phyloP scores from a whole-genome alignment of 352 stramenopile species.

The Lagenidium giganteum region DNA sequence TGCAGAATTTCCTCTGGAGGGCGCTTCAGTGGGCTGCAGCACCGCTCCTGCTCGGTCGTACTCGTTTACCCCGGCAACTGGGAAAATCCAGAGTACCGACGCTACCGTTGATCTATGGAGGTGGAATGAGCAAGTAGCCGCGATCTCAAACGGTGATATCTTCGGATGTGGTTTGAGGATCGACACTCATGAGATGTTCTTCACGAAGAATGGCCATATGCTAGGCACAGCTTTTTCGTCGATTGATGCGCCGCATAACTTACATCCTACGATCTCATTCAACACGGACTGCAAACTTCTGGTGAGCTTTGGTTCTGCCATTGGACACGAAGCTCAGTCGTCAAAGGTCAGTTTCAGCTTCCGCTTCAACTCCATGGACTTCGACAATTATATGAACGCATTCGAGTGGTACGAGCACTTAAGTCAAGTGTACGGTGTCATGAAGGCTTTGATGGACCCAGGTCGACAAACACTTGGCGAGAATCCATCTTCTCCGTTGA shows the following conservation, averaged over 20 bases:
- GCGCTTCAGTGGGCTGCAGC: slow-evolving; percentile 42
- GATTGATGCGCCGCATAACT: slow-evolving; percentile 25
- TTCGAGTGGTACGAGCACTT: slow-evolving; percentile 87
- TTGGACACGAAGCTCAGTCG: slow-evolving; percentile 17
- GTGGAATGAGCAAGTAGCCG: slow-evolving; percentile 51
- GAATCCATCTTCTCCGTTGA: too few relatives aligned
- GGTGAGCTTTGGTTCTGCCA: slow-evolving; percentile 55
- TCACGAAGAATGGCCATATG: slow-evolving; percentile 80
- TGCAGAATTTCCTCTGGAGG: slow-evolving; percentile 65
- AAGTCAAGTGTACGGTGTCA: slow-evolving; percentile 82
- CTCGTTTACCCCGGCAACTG: slow-evolving; percentile 59
- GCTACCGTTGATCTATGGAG: slow-evolving; percentile 53
- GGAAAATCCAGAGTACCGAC: slow-evolving; percentile 63
- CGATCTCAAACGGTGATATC: slow-evolving; percentile 52
- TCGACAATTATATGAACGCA: slow-evolving; percentile 77
- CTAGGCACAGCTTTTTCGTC: slow-evolving; percentile 79
- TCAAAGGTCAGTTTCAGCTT: slow-evolving; percentile 68
- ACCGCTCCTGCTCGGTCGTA: slow-evolving; percentile 43
- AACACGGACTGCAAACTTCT: slow-evolving; percentile 73
- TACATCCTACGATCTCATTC: slow-evolving; percentile 79
- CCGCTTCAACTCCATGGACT: slow-evolving; percentile 78
- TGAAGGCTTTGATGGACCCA: slow-evolving; percentile 75
- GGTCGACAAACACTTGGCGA: too few relatives aligned
- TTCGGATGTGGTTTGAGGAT: slow-evolving; percentile 76
- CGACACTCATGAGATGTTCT: slow-evolving; percentile 82